These are phyloP conservation scores for Bidens hawaiensis DNA, from an alignment of 140 eudicot species.

Conservation along the genomic window DNA sequence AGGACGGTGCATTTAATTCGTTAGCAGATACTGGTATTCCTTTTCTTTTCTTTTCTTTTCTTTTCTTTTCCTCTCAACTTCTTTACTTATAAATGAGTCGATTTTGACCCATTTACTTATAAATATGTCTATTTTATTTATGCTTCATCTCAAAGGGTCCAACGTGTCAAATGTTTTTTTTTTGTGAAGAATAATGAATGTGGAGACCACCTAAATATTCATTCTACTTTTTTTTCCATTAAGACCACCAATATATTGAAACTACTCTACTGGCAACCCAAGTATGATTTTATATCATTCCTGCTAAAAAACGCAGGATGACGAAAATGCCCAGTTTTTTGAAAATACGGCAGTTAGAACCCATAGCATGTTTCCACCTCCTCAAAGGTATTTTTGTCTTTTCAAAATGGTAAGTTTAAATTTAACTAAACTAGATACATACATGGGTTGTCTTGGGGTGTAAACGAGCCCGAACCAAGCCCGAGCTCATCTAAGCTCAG, in stretches of 20 bases:
- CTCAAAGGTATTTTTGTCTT: not conserved
- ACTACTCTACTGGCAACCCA: not conserved
- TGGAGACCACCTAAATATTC: not conserved
- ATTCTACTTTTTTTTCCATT: not conserved
- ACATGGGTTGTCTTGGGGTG: not conserved
- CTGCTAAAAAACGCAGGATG: no score
- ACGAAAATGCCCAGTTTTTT: no score
- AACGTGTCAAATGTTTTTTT: not conserved
- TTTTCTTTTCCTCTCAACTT: no score
- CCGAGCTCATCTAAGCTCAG: no score
- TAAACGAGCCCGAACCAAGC: no score
- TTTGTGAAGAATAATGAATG: not conserved
- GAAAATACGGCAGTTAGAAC: no score
- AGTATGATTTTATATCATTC: no score
- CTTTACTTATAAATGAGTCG: no score
- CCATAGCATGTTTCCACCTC: not conserved
- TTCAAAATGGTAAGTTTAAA: no score
- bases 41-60: not conserved
- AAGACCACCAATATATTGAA: not conserved
- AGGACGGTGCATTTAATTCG: constrained; percentile 42
- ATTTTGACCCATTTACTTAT: no score
- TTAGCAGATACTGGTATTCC: constrained; percentile 63
- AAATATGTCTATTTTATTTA: no score
- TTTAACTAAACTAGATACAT: not conserved
- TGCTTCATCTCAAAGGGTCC: not conserved